Evolutionary conservation across 495 filamentous ascomycete genomes (phyloP).

Genomic region (Aspergillus nidulans): DNA sequence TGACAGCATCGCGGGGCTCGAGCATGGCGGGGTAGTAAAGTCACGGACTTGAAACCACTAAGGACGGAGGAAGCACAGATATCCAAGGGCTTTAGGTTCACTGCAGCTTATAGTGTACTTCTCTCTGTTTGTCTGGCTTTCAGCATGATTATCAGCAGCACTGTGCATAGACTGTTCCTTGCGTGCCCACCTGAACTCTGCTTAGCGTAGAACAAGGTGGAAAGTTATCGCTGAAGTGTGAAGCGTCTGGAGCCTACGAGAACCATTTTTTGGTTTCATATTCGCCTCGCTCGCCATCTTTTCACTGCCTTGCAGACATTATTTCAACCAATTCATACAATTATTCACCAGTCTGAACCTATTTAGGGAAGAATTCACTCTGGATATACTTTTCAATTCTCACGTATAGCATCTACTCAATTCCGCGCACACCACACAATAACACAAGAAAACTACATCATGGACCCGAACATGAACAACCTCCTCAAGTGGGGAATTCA

Average conservation of each 20-base stretch:
- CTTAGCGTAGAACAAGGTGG: conserved; percentile 18
- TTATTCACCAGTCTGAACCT: neutral
- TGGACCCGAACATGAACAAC: conserved; percentile 60
- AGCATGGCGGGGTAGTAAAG: conserved; percentile 17
- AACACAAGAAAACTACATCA: conserved; percentile 27
- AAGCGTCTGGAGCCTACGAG: conserved; percentile 25
- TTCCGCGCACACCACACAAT: neutral
- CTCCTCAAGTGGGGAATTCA: conserved; percentile 95
- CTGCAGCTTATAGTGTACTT: neutral
- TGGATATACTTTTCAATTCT: neutral
- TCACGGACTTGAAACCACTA: neutral
- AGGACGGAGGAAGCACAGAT: neutral
- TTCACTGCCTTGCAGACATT: neutral
- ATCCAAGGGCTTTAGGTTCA: neutral
- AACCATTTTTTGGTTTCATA: conserved; percentile 1
- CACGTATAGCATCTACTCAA: neutral
- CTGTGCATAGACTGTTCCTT: neutral
- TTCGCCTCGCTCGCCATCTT: neutral
- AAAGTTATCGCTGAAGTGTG: conserved; percentile 17
- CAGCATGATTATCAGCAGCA: neutral
- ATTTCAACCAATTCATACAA: neutral
- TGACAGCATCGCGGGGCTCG: conserved; percentile 20
- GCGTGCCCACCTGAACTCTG: neutral
- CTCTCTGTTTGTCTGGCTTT: too few species aligned
- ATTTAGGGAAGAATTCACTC: neutral